Conservation (phyloP, 148 eudicot genomes). For the Amaranthus hypochondriacus region DNA sequence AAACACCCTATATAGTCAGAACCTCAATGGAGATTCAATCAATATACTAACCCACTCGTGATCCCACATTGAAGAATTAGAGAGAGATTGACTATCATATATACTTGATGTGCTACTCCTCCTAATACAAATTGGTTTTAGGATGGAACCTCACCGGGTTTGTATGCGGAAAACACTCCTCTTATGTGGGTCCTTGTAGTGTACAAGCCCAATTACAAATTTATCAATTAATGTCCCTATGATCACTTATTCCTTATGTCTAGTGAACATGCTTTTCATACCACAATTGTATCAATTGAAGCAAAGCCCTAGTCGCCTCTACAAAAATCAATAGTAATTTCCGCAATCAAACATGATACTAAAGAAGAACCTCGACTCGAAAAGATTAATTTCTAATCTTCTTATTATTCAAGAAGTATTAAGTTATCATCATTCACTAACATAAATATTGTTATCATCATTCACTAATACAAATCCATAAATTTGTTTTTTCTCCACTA, state of each 20-base stretch:
- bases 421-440: neutral
- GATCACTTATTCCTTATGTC: neutral
- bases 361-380: neutral
- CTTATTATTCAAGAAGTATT: neutral
- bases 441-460: neutral
- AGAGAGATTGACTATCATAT: neutral
- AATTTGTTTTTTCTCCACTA: no score
- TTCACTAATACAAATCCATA: neutral
- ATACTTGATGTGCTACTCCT: neutral
- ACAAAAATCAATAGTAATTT: neutral
- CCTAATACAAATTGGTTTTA: no score
- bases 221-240: no score
- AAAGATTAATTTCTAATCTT: neutral
- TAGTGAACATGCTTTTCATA: neutral
- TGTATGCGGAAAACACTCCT: no score
- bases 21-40: neutral
- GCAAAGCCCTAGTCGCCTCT: neutral
- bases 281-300: neutral
- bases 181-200: no score
- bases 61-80: no score
- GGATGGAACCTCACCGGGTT: no score
- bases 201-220: no score
- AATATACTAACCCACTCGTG: neutral
- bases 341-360: neutral
- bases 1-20: neutral